Conservation (phyloP, 2,329 filamentous ascomycete genomes). For the Pseudogymnoascus sp. region DNA sequence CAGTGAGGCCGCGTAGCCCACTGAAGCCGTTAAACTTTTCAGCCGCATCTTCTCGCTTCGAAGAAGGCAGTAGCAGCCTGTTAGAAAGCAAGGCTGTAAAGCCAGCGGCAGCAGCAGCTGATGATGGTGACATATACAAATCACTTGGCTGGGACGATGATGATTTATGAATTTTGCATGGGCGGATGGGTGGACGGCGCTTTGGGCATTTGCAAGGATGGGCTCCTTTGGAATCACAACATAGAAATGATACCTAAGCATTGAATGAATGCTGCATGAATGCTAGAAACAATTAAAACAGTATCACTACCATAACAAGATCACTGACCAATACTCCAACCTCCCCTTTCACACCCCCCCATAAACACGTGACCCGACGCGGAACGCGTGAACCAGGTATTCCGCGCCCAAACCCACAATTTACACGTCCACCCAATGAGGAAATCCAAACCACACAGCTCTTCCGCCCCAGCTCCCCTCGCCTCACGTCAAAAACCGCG, state of each 20-base stretch:
- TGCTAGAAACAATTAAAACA: constrained; percentile 6
- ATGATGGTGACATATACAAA: constrained; percentile 14
- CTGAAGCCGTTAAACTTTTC: constrained; percentile 22
- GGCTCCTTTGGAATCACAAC: constrained; percentile 7
- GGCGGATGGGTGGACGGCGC: not conserved
- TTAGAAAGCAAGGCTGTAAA: not conserved
- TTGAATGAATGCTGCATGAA: not conserved
- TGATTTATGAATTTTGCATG: constrained; percentile 15
- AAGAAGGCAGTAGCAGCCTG: not conserved
- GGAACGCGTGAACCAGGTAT: constrained; percentile 3
- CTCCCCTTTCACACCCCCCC: not conserved
- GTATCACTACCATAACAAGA: not conserved
- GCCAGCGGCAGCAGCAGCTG: not conserved
- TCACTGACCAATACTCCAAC: not conserved
- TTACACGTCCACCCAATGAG: constrained; percentile 13
- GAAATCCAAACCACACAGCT: constrained; percentile 6
- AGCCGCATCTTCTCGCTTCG: constrained; percentile 15
- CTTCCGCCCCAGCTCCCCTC: not conserved
- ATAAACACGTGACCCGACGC: constrained; percentile 11
- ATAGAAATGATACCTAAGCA: constrained; percentile 12
- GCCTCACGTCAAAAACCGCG: not conserved
- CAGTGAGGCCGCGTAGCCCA: constrained; percentile 8
- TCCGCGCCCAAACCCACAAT: constrained; percentile 4
- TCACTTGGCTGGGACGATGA: constrained; percentile 16
- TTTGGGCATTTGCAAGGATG: constrained; percentile 10